Evolutionary conservation across 352 stramenopile genomes (phyloP).

Genomic region (Halophytophthora batemanensis): DNA sequence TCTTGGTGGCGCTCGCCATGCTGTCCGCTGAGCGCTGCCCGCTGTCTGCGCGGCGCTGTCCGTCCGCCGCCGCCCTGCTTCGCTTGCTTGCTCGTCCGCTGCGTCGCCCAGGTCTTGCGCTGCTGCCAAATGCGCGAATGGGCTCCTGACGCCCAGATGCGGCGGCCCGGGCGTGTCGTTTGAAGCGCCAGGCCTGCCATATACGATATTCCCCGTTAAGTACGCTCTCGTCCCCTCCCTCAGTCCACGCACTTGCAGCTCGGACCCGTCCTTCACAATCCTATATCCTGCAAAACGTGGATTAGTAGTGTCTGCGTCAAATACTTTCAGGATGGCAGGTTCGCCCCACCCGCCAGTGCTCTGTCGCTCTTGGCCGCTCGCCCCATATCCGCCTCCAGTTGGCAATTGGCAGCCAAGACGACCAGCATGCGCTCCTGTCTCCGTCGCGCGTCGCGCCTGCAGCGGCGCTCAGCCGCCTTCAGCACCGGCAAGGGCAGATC

Average conservation of each 20-base stretch:
- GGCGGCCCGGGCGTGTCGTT: neutral
- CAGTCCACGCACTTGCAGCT: no score
- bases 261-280: no score
- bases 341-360: no score
- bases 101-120: neutral
- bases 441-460: slow-evolving; percentile 8
- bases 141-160: neutral
- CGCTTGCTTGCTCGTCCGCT: neutral
- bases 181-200: neutral
- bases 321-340: no score
- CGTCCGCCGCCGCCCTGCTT: neutral
- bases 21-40: neutral
- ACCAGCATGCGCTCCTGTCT: slow-evolving; percentile 15
- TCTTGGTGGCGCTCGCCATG: slow-evolving; percentile 57
- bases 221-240: no score
- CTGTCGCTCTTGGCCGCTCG: neutral
- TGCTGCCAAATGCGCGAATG: slow-evolving; percentile 4
- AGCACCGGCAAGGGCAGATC: slow-evolving; percentile 8
- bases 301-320: no score
- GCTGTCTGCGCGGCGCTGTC: neutral
- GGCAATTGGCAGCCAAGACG: neutral
- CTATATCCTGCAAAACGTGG: no score
- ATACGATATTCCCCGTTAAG: no score
- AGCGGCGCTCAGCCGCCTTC: slow-evolving; percentile 8
- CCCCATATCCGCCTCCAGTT: slow-evolving; percentile 17